Base-by-base conservation (phyloP, 2,329 filamentous ascomycete species). In the Aciculosporium take region DNA sequence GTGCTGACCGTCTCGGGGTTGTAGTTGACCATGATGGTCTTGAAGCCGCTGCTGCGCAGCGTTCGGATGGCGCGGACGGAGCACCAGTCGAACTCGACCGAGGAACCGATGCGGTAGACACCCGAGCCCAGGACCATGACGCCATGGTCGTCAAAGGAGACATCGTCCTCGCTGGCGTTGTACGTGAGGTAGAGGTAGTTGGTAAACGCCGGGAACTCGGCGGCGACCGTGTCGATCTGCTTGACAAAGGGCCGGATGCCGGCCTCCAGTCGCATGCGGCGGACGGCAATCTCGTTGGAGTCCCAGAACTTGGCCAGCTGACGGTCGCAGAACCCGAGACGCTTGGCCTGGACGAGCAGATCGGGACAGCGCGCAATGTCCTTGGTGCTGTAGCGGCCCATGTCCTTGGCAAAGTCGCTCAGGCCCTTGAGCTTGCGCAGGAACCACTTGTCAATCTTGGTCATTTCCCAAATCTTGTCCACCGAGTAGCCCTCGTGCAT, bases 401-500 rank as follows among this genome's bases (percentile, higher is more conserved):
- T 84, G 20, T 72, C 61, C 64, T 87, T 89, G 57, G 80, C 79
- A 53, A 96, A 95, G 65, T 94, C 76, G 62, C 80, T 94, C 8
- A 98, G 69, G 23, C 82, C 81, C 75, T 94, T 94, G 44, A 98
- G 78, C 61, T 86, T 88, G 63, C 76, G 79, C 50, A 98, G 67
- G 71, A 96, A 98, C 91, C 91, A 98, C 64, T 93, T 94, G 67
- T 96, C 91, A 53, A 98, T 98, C 67, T 89, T 87, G 56, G 91
- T 98, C 68, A 96, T 73, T 60, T 95, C 84, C 87, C 88, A 95
- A 58, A 98, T 94, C 66, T 94, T 91, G 57, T 96, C 84, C 28
- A 96, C 88, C 4, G 78, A 81, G 66, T 96, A 98, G 25, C 89
- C 91, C 43, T 81, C 71, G 58, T 88, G 79, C 89, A 98, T 96